A percentile compares a stretch with the other conserved stretches of the same genome.
Evolutionary conservation across 2,329 filamentous ascomycete species (phyloP).

Genomic region (Fusarium tjaetaba): DNA sequence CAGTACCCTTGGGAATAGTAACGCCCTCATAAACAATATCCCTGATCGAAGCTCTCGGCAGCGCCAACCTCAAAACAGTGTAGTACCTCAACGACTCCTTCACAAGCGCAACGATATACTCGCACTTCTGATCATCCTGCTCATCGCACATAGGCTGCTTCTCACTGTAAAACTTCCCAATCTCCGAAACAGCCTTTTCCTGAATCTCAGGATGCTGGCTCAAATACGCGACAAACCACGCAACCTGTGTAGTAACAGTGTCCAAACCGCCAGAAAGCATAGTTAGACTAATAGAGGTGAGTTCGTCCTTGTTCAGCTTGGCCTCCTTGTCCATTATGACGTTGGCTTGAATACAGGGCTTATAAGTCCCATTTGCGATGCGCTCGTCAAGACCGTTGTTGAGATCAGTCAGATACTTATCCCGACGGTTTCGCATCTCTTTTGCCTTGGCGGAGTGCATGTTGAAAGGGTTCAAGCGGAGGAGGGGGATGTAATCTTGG

Average conservation of each 20-base stretch:
- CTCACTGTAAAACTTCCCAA: constrained; percentile 61
- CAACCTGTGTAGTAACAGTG: constrained; percentile 72
- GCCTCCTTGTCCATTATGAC: constrained; percentile 72
- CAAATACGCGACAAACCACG: constrained; percentile 71
- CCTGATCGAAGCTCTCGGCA: constrained; percentile 69
- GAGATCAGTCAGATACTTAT: constrained; percentile 67
- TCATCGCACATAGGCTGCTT: constrained; percentile 67
- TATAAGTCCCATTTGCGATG: constrained; percentile 68
- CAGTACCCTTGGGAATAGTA: constrained; percentile 69
- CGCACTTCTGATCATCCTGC: constrained; percentile 70
- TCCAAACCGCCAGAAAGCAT: constrained; percentile 76
- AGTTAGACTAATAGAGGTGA: constrained; percentile 72
- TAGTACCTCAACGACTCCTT: constrained; percentile 70
- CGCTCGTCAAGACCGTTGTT: constrained; percentile 68
- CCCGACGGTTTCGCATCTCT: constrained; percentile 68
- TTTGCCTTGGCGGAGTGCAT: constrained; percentile 66
- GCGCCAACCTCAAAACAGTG: constrained; percentile 69
- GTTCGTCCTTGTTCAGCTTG: constrained; percentile 68
- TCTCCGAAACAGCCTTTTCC: constrained; percentile 66
- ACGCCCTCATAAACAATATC: constrained; percentile 67
- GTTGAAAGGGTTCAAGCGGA: constrained; percentile 70
- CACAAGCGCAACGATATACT: constrained; percentile 71
- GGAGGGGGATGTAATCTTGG: constrained; percentile 69
- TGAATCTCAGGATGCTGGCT: constrained; percentile 70
- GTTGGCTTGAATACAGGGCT: constrained; percentile 74